phyloP scores from a whole-genome alignment of 2,329 filamentous ascomycete genomes.

The Botrytis elliptica region DNA sequence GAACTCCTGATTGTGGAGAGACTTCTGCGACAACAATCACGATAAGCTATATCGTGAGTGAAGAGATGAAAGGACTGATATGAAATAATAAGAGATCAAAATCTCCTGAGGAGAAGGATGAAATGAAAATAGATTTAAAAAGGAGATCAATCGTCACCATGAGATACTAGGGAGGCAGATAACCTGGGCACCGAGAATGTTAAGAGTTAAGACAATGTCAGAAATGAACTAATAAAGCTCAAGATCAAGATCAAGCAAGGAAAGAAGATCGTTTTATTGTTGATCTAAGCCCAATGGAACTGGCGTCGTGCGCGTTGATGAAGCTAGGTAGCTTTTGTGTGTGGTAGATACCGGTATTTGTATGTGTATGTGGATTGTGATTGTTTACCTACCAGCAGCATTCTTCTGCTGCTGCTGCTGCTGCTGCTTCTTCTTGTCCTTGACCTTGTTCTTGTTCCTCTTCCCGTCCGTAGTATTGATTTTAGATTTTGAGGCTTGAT shows the following conservation, averaged over 20 bases:
- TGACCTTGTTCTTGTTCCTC: not conserved
- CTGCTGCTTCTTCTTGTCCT: not conserved
- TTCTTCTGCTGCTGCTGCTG: not conserved
- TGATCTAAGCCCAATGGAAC: slow-evolving; percentile 6
- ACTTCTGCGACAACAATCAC: slow-evolving; percentile 4
- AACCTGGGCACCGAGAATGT: slow-evolving; percentile 3
- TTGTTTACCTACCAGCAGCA: not conserved
- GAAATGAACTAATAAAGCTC: not conserved
- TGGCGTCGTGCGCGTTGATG: slow-evolving; percentile 5
- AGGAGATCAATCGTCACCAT: slow-evolving; percentile 2
- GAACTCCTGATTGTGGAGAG: not conserved
- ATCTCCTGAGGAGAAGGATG: not conserved
- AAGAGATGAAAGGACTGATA: not conserved
- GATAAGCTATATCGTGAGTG: not conserved
- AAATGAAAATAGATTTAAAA: not conserved
- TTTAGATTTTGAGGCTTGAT: not conserved
- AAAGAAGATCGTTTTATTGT: not conserved
- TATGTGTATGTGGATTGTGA: not conserved
- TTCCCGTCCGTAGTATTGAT: not conserved
- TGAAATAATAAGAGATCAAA: not conserved
- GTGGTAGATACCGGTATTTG: not conserved
- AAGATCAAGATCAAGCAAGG: slow-evolving; percentile 9
- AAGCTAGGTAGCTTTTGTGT: not conserved
- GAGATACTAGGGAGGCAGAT: not conserved
- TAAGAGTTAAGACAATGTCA: not conserved